These are phyloP conservation scores for Eimeria falciformis DNA, from an alignment of 169 alveolate species.

Conservation along the genomic window DNA sequence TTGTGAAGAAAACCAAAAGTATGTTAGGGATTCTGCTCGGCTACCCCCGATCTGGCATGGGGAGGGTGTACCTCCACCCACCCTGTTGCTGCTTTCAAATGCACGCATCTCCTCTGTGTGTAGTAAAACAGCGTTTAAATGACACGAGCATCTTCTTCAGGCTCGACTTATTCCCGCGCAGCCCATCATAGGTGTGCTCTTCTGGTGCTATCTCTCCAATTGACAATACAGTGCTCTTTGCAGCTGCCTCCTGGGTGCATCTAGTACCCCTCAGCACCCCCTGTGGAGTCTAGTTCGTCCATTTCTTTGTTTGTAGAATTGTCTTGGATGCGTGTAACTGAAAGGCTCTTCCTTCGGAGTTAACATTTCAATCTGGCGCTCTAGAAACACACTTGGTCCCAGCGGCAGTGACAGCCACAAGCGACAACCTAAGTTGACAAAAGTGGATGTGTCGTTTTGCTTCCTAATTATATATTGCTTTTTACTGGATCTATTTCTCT, in stretches of 20 bases:
- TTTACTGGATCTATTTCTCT: slow-evolving; percentile 24
- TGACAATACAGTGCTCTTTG: slow-evolving; percentile 69
- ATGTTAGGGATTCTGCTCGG: neutral
- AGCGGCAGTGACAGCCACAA: slow-evolving; percentile 53
- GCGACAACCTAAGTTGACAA: slow-evolving; percentile 18
- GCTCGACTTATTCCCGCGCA: slow-evolving; percentile 45
- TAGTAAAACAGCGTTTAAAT: slow-evolving; percentile 54
- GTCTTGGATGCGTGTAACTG: slow-evolving; percentile 44
- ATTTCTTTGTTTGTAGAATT: slow-evolving; percentile 49
- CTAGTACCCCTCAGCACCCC: slow-evolving; percentile 57
- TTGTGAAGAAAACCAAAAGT: too few species aligned
- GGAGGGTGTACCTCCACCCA: slow-evolving; percentile 77
- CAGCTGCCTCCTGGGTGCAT: slow-evolving; percentile 71
- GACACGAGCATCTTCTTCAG: slow-evolving; percentile 69
- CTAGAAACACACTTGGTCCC: slow-evolving; percentile 61
- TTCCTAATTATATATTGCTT: slow-evolving; percentile 1
- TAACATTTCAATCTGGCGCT: slow-evolving; percentile 60
- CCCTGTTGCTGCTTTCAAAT: slow-evolving; percentile 51
- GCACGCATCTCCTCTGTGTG: slow-evolving; percentile 60
- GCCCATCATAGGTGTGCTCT: slow-evolving; percentile 56
- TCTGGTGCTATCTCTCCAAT: neutral
- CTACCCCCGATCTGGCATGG: slow-evolving; percentile 25
- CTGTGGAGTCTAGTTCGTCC: slow-evolving; percentile 35
- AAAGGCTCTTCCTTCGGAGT: slow-evolving; percentile 22
- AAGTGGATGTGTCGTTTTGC: slow-evolving; percentile 29